phyloP scores from a whole-genome alignment of 805 yeast genomes.

The Yamadazyma akitaensis region DNA sequence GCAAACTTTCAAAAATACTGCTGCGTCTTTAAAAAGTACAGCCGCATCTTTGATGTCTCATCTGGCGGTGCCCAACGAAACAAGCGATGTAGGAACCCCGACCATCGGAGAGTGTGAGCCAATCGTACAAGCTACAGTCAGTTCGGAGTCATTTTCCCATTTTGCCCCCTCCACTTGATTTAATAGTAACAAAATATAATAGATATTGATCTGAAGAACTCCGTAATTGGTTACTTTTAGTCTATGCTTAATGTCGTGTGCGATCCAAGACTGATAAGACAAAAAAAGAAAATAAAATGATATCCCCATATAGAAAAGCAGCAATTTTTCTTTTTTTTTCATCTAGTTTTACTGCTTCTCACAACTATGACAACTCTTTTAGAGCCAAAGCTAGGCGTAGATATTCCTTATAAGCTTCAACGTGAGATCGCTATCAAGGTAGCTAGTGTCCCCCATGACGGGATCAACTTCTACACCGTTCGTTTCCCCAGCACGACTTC shows the following conservation, averaged over 20 bases:
- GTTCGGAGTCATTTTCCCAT: too few relatives aligned
- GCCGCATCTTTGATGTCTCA: constrained; percentile 2
- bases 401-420: constrained; percentile 10
- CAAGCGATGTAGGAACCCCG: not conserved
- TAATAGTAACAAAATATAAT: too few relatives aligned
- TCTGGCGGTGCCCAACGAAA: not conserved
- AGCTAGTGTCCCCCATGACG: constrained; percentile 5
- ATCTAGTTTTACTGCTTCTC: not conserved
- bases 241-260: too few relatives aligned
- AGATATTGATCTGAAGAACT: too few relatives aligned
- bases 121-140: too few relatives aligned
- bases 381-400: constrained; percentile 12
- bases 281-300: too few relatives aligned
- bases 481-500: constrained; percentile 6
- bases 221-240: too few relatives aligned
- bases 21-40: constrained; percentile 4
- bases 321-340: not conserved
- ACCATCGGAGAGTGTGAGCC: too few relatives aligned
- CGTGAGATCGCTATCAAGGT: not conserved
- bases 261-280: too few relatives aligned
- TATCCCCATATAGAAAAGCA: not conserved
- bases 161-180: too few relatives aligned
- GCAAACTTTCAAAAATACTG: constrained; percentile 21
- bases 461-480: constrained; percentile 13
- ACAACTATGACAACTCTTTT: constrained; percentile 5